Evolutionary conservation across 306 rosid species (phyloP).

Genomic region (Gynostemma pentaphyllum): DNA sequence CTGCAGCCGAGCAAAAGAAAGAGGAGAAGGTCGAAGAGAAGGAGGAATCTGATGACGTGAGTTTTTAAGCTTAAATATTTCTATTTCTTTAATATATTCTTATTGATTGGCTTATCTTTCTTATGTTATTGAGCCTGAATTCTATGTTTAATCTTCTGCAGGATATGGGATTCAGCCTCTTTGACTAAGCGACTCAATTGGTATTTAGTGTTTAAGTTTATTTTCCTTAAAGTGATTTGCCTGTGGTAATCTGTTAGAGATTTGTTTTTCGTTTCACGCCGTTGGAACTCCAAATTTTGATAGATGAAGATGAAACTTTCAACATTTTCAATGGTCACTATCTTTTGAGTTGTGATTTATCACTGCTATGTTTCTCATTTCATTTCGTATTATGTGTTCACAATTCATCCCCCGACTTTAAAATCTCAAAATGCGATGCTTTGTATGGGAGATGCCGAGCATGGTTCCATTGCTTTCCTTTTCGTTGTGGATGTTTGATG

Average conservation of each 20-base stretch:
- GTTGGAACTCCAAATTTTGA: slow-evolving; percentile 5
- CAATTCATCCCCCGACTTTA: too few relatives aligned
- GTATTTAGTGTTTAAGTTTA: slow-evolving; percentile 1
- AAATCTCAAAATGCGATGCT: too few relatives aligned
- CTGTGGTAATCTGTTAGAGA: background rate
- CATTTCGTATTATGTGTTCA: background rate
- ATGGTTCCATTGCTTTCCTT: too few relatives aligned
- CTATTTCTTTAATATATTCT: background rate
- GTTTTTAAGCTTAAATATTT: background rate
- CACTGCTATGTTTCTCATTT: background rate
- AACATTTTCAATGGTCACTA: background rate
- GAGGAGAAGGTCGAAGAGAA: slow-evolving; percentile 18
- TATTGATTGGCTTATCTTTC: background rate
- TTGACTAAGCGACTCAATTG: slow-evolving; percentile 2
- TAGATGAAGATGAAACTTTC: background rate
- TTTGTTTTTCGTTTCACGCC: background rate
- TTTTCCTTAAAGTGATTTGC: background rate
- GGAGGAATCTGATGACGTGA: slow-evolving; percentile 15
- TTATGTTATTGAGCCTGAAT: background rate
- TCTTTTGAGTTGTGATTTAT: background rate
- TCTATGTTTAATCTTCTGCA: background rate
- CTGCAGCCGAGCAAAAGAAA: slow-evolving; percentile 12
- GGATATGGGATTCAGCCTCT: slow-evolving; percentile 18
- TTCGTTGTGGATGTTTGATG: too few relatives aligned
- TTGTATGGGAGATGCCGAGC: too few relatives aligned